Evolutionary conservation across 1,284 basidiomycete species (phyloP), one percentile per base, ranked within the genome.

Genomic region (Phellopilus nigrolimitatus): DNA sequence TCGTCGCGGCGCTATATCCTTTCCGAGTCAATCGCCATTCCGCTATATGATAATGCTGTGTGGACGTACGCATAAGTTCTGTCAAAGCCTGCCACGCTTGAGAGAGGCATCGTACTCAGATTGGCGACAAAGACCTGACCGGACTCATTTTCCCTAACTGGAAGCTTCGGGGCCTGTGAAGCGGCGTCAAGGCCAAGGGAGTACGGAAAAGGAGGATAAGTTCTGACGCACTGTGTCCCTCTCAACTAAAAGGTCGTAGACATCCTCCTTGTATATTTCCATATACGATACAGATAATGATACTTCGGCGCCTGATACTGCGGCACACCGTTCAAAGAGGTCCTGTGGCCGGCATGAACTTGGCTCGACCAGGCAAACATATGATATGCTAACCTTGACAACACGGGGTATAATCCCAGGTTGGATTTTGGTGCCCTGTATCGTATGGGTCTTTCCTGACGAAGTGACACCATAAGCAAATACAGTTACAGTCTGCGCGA

Each of bases 201-300:
- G 27, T 8, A 36, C 25, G 25, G 12, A n/a, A n/a, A 21, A 28
- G 6, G 24, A 24, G 17, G 24, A 49, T 7, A 21, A 22, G n/a
- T n/a, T n/a, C n/a, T 10, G 12, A 71, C 75, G 28, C 59, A 85
- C 87, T 42, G 73, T 79, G 47, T 85, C 85, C 39, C 83, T 71
- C 45, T 76, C 70, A 2, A 86, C 83, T 3, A 92, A 74, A 3
- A 93, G 74, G 61, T 92, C 89, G 61, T 88, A 91, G 1, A 87
- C 83, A 53, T 91, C 87, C 59, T 92, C 89, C 60, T 88, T 88
- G 67, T 91, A 89, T 38, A 91, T 88, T 63, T 91, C 90, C 76
- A 91, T 87, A 58, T 90, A 91, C 0, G 86, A 88, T 13, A 87
- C 71, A 4, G 72, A 59, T 3, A 90, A 64, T 1, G 70, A 69